These are phyloP conservation scores for Sporodiniella umbellata DNA, from an alignment of 371 early-diverging fungal genomes.

Conservation along the genomic window DNA sequence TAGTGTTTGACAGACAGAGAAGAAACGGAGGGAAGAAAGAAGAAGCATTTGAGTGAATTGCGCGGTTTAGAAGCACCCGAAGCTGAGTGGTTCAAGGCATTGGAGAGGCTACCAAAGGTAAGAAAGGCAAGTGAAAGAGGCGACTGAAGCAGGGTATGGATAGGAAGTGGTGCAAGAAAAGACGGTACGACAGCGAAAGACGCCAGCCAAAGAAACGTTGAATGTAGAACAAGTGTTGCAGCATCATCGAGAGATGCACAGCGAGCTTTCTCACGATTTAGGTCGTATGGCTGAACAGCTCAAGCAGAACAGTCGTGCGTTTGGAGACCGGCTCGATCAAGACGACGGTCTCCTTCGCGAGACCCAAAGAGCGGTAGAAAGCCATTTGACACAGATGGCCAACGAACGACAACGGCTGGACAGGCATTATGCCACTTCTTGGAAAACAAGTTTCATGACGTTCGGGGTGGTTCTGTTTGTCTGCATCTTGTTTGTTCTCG, in stretches of 20 bases:
- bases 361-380: conserved; percentile 48
- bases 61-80: conserved; percentile 23
- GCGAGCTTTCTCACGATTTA: conserved; percentile 65
- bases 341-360: conserved; percentile 44
- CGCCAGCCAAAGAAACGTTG: conserved; percentile 34
- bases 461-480: conserved; percentile 62
- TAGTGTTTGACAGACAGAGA: conserved; percentile 26
- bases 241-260: conserved; percentile 66
- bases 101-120: neutral
- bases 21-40: conserved; percentile 27
- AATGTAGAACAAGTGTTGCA: conserved; percentile 57
- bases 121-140: neutral
- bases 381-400: conserved; percentile 47
- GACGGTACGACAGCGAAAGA: too few relatives aligned
- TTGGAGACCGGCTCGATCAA: conserved; percentile 57
- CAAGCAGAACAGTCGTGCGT: conserved; percentile 59
- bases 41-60: conserved; percentile 25
- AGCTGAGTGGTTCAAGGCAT: conserved; percentile 33
- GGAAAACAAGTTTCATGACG: conserved; percentile 71
- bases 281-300: conserved; percentile 62
- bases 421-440: conserved; percentile 55
- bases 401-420: conserved; percentile 54
- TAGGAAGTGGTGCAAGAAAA: too few relatives aligned
- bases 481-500: conserved; percentile 61
- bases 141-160: too few relatives aligned